These are phyloP conservation scores for Malus sieversii DNA, from an alignment of 306 rosid genomes.

Conservation along the genomic window DNA sequence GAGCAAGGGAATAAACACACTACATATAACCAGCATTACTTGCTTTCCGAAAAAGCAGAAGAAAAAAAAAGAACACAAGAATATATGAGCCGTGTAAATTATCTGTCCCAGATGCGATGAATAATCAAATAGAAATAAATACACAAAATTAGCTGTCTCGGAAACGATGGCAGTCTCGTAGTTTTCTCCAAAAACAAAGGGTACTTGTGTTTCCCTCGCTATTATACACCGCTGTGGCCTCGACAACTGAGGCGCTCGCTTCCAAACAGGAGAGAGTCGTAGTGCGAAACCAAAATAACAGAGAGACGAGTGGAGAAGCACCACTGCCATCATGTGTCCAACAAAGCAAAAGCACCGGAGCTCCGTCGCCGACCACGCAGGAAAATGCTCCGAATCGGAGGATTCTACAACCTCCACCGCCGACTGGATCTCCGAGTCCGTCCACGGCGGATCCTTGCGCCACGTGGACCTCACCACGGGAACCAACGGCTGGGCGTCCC, in stretches of 20 bases:
- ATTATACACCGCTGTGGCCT: background rate
- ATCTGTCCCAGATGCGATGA: background rate
- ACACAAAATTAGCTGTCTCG: background rate
- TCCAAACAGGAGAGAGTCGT: background rate
- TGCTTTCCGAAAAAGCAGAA: background rate
- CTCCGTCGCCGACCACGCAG: slow-evolving; percentile 23
- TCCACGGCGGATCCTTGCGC: slow-evolving; percentile 65
- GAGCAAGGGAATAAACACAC: background rate
- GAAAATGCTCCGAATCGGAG: slow-evolving; percentile 17
- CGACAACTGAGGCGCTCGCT: background rate
- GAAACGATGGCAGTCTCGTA: background rate
- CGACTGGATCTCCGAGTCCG: slow-evolving; percentile 52
- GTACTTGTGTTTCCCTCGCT: background rate
- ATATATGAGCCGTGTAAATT: background rate
- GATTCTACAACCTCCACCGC: slow-evolving; percentile 18
- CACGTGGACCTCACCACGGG: slow-evolving; percentile 64
- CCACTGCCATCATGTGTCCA: slow-evolving; percentile 35
- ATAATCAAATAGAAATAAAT: background rate
- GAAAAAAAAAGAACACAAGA: background rate
- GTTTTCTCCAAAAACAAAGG: slow-evolving; percentile 3
- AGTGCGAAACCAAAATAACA: background rate
- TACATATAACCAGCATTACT: no score
- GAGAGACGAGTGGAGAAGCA: background rate
- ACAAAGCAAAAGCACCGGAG: slow-evolving; percentile 32
- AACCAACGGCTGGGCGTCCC: slow-evolving; percentile 88